phyloP scores from a whole-genome alignment of 2,329 filamentous ascomycete genomes.

The Plectosphaerella cucumerina region DNA sequence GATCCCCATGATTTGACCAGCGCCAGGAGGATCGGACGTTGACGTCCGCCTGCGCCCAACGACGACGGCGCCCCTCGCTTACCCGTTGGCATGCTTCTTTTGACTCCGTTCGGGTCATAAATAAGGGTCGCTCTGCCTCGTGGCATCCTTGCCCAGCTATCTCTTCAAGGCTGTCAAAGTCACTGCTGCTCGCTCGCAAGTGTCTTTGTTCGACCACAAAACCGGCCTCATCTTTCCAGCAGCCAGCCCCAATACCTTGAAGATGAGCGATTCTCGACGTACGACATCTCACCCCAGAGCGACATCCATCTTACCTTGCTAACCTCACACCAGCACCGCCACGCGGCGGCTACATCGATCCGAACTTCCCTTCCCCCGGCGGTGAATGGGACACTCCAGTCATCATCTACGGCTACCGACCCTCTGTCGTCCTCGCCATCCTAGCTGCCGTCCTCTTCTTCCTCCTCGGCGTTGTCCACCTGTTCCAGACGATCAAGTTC shows the following conservation, averaged over 20 bases:
- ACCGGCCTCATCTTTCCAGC: neutral
- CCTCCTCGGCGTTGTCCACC: constrained; percentile 32
- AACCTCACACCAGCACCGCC: constrained; percentile 5
- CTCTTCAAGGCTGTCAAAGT: too few relatives aligned
- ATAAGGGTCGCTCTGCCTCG: neutral
- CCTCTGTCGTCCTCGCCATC: constrained; percentile 36
- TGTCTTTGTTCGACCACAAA: too few relatives aligned
- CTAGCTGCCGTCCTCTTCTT: constrained; percentile 40
- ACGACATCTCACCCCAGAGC: constrained; percentile 1
- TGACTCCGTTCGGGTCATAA: neutral
- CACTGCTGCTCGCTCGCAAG: too few relatives aligned
- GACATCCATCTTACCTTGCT: constrained; percentile 2
- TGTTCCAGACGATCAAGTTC: constrained; percentile 27
- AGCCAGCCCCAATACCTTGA: rapidly evolving
- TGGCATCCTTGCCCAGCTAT: too few relatives aligned
- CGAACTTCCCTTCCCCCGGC: constrained; percentile 45
- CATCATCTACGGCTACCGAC: constrained; percentile 48
- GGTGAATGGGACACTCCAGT: constrained; percentile 40
- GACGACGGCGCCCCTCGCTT: neutral
- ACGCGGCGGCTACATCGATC: constrained; percentile 40
- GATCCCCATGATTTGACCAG: neutral
- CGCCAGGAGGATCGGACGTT: neutral
- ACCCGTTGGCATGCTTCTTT: neutral
- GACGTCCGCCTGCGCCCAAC: neutral
- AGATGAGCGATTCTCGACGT: constrained; percentile 8